Evolutionary conservation across 805 yeast species (phyloP).

Genomic region (Kuraishia borneana): DNA sequence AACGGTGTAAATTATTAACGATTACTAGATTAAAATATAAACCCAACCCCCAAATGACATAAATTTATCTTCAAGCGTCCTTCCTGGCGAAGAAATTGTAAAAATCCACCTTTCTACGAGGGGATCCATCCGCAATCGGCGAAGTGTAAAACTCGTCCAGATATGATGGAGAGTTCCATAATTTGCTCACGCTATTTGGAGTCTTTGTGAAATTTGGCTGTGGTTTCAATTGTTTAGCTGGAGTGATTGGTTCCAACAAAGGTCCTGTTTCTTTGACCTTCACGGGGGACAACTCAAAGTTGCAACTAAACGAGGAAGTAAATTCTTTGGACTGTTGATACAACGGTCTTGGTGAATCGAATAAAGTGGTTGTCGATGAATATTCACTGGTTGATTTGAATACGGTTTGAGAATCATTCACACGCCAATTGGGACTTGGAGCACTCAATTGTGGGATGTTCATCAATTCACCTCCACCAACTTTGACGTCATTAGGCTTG

Average conservation of each 20-base stretch:
- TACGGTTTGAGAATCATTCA: background rate
- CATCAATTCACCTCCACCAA: constrained; percentile 1
- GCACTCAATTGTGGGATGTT: constrained; percentile 4
- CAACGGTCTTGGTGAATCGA: constrained; percentile 11
- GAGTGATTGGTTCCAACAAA: constrained; percentile 52
- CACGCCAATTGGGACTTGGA: background rate
- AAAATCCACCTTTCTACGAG: background rate
- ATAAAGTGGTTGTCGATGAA: constrained; percentile 5
- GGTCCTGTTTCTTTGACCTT: constrained; percentile 53
- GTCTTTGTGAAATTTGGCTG: constrained; percentile 11
- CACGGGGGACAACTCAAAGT: constrained; percentile 52
- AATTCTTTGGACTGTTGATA: constrained; percentile 33
- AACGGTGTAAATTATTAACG: background rate
- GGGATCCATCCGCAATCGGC: constrained; percentile 15
- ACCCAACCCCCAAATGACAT: background rate
- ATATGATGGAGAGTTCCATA: constrained; percentile 59
- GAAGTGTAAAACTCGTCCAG: constrained; percentile 59
- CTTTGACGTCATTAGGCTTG: background rate
- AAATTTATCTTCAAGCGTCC: background rate
- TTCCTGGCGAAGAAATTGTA: background rate
- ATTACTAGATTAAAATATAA: background rate
- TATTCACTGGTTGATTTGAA: background rate
- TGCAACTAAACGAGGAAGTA: constrained; percentile 59
- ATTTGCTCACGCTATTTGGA: constrained; percentile 19
- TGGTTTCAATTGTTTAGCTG: constrained; percentile 17